Percentiles rank a stretch among this genome's conserved stretches.
phyloP scores from a whole-genome alignment of 2,329 filamentous ascomycete genomes.

The Nigrospora oryzae region DNA sequence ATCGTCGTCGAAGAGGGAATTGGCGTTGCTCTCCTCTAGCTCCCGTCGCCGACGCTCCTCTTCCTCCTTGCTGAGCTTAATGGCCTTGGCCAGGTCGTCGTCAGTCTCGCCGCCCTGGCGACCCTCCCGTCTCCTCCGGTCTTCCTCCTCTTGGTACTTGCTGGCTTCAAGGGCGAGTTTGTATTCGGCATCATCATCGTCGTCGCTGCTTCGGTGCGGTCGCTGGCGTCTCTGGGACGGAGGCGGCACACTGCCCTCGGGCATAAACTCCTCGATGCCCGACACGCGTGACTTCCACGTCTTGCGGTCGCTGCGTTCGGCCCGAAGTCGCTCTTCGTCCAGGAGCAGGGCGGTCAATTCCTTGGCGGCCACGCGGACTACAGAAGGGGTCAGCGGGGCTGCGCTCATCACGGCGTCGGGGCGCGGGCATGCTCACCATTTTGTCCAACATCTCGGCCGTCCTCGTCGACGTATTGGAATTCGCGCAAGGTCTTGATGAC shows the following conservation, averaged over 20 bases:
- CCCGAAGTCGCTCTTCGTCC: conserved; percentile 86
- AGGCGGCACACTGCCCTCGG: conserved; percentile 31
- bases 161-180: conserved; percentile 87
- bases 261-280: conserved; percentile 75
- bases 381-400: conserved; percentile 18
- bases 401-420: conserved; percentile 6
- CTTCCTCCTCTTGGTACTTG: conserved; percentile 90
- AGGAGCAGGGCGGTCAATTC: conserved; percentile 86
- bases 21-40: conserved; percentile 76
- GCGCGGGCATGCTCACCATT: conserved; percentile 59
- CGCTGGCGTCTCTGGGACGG: conserved; percentile 31
- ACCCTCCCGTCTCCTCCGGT: conserved; percentile 63
- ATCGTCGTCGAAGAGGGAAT: conserved; percentile 82
- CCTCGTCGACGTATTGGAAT: conserved; percentile 94
- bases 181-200: conserved; percentile 85
- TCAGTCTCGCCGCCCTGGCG: conserved; percentile 54
- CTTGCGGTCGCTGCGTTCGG: conserved; percentile 84
- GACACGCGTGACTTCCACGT: conserved; percentile 95
- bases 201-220: conserved; percentile 36
- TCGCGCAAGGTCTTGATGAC: conserved; percentile 98
- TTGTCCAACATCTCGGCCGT: conserved; percentile 88
- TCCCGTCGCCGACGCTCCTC: conserved; percentile 83
- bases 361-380: conserved; percentile 92
- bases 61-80: conserved; percentile 89
- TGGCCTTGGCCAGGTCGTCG: conserved; percentile 88